Conservation (phyloP, 768 basidiomycete genomes). For the Exidia glandulosa region DNA sequence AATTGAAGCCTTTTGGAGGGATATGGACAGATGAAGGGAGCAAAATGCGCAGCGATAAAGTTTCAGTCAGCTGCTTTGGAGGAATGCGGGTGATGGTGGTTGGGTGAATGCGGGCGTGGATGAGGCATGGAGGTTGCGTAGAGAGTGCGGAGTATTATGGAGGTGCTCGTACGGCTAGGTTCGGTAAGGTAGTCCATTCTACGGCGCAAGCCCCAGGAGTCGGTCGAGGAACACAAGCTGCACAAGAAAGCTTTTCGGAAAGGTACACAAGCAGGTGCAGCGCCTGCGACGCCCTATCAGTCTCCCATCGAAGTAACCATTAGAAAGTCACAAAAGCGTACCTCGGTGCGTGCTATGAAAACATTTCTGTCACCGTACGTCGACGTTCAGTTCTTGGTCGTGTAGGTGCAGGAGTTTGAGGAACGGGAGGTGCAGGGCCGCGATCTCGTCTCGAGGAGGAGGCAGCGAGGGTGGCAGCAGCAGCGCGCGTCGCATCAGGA, state of each 20-base stretch:
- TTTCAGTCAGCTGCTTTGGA: background rate
- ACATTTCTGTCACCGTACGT: background rate
- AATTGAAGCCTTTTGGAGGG: background rate
- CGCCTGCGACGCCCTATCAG: background rate
- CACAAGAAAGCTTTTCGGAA: no score
- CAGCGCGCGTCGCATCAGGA: background rate
- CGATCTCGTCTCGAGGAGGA: background rate
- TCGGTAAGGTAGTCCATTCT: no score
- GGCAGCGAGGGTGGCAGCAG: background rate
- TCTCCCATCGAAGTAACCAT: background rate
- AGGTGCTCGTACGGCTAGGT: no score
- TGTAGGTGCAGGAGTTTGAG: background rate
- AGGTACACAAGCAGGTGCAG: no score
- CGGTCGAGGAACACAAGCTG: no score
- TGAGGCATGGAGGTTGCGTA: no score
- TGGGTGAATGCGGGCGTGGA: no score
- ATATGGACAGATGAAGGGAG: background rate
- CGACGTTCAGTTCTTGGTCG: background rate
- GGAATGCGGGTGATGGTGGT: no score
- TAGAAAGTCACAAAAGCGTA: background rate
- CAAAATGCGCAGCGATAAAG: background rate
- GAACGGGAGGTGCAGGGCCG: background rate
- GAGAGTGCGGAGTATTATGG: no score
- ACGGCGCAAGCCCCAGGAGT: no score
- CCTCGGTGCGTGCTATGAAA: background rate